These are phyloP conservation scores for Sphagnum contortum DNA, from an alignment of 225 moss, liverwort and hornwort genomes.

Conservation along the genomic window DNA sequence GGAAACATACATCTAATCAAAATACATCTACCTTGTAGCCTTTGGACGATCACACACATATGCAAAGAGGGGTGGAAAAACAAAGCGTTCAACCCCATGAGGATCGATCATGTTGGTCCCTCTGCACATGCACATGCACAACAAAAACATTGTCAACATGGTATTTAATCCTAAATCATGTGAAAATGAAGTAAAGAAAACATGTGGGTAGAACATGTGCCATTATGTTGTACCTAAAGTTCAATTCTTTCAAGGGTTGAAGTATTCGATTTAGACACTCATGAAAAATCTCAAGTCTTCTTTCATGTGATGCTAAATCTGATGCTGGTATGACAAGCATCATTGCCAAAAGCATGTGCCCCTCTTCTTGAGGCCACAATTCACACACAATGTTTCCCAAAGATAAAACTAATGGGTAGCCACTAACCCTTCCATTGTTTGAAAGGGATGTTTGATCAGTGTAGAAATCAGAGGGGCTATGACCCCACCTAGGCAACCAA, in stretches of 20 bases:
- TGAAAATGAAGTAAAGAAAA: no score
- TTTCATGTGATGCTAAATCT: no score
- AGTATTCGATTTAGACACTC: no score
- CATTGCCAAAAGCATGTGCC: background rate
- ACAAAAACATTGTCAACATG: no score
- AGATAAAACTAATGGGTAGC: conserved; percentile 4
- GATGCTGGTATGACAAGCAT: background rate
- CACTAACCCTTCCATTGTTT: conserved; percentile 2
- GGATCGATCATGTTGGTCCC: background rate
- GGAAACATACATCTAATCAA: background rate
- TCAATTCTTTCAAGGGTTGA: no score
- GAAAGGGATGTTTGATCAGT: conserved; percentile 1
- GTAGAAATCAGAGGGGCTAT: conserved; percentile 1
- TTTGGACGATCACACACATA: background rate
- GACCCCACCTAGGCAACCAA: conserved; percentile 2
- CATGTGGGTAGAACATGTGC: no score
- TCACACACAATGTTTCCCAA: conserved; percentile 4
- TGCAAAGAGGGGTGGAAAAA: background rate
- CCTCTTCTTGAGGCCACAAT: background rate
- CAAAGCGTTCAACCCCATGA: background rate
- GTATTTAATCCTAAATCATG: no score
- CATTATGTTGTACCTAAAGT: no score
- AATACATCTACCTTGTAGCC: background rate
- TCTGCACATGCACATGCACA: background rate
- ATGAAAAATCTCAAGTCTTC: no score